Evolutionary conservation across 164 flowering plant species (phyloP), one percentile per base, ranked within the genome.

Genomic region (Magnolia officinalis): DNA sequence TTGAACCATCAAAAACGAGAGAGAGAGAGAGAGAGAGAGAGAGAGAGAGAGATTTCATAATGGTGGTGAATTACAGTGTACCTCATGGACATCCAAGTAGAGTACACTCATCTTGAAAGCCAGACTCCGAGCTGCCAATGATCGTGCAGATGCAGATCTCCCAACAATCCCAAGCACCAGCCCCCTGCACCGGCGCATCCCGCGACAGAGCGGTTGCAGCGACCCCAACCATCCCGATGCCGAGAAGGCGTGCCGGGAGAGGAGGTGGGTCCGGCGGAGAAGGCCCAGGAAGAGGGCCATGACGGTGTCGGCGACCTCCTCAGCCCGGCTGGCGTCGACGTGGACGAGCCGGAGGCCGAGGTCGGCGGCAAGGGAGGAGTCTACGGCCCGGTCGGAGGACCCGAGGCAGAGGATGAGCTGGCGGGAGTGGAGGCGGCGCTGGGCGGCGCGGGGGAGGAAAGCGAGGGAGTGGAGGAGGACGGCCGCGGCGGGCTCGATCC

Each of bases 201-300:
- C 99, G 1, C 97, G 88, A 80, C 98, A 96, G 4, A 96, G 89
- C 29, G 99, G 99, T 90, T 94, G 99, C 7, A 94, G 83, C 0
- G 98, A 89, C n/a, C 99, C 99, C 2, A 96, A 90, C 98, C 99
- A 96, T 0, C 97, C 98, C 0, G 98, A 90, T 45, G 98, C 90
- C 13, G 96, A 94, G 31, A 94, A 86, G 0, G 94, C 80, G 59
- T 96, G 97, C 29, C 92, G 85, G 2, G 97, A 89, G 55, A 94
- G 90, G 21, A 94, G 77, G 78, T 96, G 98, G 49, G 98, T 94
- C 20, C 96, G 87, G 2, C 98, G 86, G 3, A 96, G 89, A 73
- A 96, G 79, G 67, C 98, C 98, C 4, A 96, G 89, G 79, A 94
- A 79, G 19, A 96, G 86, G 23, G 98, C 99, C 99, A 96, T 94